Evolutionary conservation across 345 rosid genomes (phyloP), one percentile per base, ranked within the genome.

Genomic region (Ailanthus altissimus): DNA sequence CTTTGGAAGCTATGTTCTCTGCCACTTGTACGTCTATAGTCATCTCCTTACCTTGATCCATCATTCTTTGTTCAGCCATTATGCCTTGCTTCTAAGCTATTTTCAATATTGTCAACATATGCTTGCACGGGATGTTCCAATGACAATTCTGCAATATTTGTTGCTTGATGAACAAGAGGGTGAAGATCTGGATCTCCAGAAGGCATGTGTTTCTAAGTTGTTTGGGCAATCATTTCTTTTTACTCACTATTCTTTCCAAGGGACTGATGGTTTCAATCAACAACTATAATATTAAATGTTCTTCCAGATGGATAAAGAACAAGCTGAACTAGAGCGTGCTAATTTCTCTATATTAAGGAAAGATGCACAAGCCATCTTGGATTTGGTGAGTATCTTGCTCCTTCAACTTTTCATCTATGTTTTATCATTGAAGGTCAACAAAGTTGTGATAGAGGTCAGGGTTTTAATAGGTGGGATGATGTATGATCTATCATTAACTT

Each of bases 71-170:
- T 79, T 26, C 91, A 94, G 98, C 79, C 99, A 95, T 77, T 95
- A 93, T 73, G 97, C 98, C 38, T 79, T 93, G 90, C 91, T 95
- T 54, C 93, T 95, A 69, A 89, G 97, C 84, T 95, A 95, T 81
- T 88, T 95, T 77, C 99, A 95, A 90, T 95, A 93, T 78, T 93
- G 99, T 81, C 92, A 86, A 83, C 99, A 93, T 83, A 86, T 88
- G 81, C 88, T 93, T 84, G 91, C 93, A 81, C 91, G 91, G 26
- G 93, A 90, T 79, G 88, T 95, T 82, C 99, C 99, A 40, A 85
- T 90, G 54, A 78, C 91, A 73, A 88, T 93, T 83, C 80, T 95
- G 77, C 97, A 90, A 73, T 88, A 82, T 84, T 83, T 95, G 82
- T 77, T 92, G 77, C 91, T 89, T 59, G 89, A 87, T 83, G 97